phyloP scores from a whole-genome alignment of 208 protist species.

The Trypanosomatidae sp. region DNA sequence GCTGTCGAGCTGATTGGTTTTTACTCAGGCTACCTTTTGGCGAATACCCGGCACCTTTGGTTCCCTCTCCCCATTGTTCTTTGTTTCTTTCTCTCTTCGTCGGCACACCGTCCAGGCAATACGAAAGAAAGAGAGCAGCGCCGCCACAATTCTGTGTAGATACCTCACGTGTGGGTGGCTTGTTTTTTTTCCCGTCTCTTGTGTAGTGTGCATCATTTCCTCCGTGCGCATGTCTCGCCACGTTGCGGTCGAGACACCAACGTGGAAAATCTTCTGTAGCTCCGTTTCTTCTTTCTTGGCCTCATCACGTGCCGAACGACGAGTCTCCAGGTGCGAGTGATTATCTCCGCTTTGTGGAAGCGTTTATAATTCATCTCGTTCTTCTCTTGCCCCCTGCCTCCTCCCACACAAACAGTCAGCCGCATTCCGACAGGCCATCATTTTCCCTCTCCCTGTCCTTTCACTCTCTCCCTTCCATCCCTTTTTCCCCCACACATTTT shows the following conservation, averaged over 20 bases:
- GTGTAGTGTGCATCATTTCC: not conserved
- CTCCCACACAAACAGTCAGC: not conserved
- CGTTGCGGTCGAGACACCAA: not conserved
- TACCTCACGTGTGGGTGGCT: not conserved
- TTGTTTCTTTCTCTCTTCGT: not conserved
- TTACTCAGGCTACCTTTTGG: not conserved
- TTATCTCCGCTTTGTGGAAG: not conserved
- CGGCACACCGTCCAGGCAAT: not conserved
- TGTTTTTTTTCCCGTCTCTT: not conserved
- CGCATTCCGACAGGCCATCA: not conserved
- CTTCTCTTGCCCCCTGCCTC: not conserved
- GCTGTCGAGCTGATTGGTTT: not conserved
- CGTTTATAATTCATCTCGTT: not conserved
- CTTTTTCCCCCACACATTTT: not conserved
- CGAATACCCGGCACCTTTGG: not conserved
- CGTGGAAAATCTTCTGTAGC: not conserved
- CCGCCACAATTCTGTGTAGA: not conserved
- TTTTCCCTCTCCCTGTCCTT: not conserved
- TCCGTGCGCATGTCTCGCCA: not conserved
- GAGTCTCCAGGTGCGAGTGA: not conserved
- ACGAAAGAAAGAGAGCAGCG: not conserved
- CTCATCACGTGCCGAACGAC: not conserved
- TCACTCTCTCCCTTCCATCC: not conserved
- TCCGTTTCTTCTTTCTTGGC: not conserved
- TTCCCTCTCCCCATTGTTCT: slow-evolving; percentile 4